These are phyloP conservation scores for Lactarius psammicola DNA, from an alignment of 768 basidiomycete species.

Conservation along the genomic window DNA sequence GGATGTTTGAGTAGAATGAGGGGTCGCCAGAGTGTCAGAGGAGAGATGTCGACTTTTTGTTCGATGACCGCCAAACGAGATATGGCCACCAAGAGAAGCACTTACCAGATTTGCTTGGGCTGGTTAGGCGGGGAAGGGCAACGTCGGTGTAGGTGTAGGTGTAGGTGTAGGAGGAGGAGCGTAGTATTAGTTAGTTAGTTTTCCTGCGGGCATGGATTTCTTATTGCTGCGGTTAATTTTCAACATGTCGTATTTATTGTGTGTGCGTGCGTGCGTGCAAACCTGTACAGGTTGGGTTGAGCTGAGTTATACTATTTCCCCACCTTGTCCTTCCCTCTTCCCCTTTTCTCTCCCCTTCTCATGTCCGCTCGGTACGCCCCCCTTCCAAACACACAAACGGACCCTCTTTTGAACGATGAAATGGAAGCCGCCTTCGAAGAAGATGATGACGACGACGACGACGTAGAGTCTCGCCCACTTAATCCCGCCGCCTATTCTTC, in stretches of 20 bases:
- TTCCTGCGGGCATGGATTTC: no score
- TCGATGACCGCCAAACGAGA: constrained; percentile 20
- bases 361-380: constrained; percentile 68
- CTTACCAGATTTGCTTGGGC: constrained; percentile 3
- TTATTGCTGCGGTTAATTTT: not conserved
- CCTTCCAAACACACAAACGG: constrained; percentile 55
- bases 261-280: not conserved
- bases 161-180: not conserved
- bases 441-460: constrained; percentile 62
- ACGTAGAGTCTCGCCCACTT: constrained; percentile 52
- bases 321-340: not conserved
- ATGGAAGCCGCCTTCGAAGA: constrained; percentile 89
- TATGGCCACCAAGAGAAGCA: not conserved
- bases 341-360: not conserved
- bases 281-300: not conserved
- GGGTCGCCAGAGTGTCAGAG: not conserved
- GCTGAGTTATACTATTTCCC: not conserved
- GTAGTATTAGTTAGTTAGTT: constrained; percentile 2
- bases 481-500: constrained; percentile 38
- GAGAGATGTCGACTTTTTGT: constrained; percentile 3
- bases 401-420: constrained; percentile 52
- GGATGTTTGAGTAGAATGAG: not conserved
- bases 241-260: not conserved
- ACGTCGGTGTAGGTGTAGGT: not conserved
- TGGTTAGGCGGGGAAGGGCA: constrained; percentile 14